Base-by-base conservation (phyloP, 2,329 filamentous ascomycete species). In the Mycosphaerelloides madeirae region DNA sequence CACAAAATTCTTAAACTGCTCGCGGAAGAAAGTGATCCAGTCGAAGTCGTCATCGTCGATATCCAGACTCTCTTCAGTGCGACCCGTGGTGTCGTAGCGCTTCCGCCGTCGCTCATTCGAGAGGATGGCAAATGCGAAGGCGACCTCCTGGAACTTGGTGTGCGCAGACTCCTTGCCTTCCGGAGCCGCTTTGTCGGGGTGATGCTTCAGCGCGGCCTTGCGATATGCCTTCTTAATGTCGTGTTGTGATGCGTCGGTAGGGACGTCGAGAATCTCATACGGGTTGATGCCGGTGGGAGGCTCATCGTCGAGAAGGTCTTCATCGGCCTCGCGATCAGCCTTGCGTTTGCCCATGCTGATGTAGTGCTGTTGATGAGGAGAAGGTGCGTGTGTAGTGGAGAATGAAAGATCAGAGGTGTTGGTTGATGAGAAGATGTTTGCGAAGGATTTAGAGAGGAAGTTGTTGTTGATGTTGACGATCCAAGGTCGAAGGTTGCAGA, bases 91-190 rank as follows among this genome's bases (percentile, higher is more conserved):
- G 63, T 98, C 91, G 71, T 95, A 98, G 47, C 87, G 85, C 57
- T 82, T 81, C 55, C 93, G 85, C 41, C 93, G 81, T 15, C 76
- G 75, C 16, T 84, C 76, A 57, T 96, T 87, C 25, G 87, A 95
- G 29, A 98, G 85, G 38, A 98, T 80, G 28, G 89, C 91, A 63
- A 97, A 95, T 41, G 93, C 91, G 60, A 96, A 91, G 18, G 91
- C 91, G 56, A 98, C 82, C 56, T 85, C 76, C 68, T 98, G 93
- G 66, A 98, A 98, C 42, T 79, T 84, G 49, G 76, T 74, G 57
- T 95, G 84, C 2, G 93, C 91, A 32, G 77, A 71, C 19, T 82
- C 76, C 61, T 87, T 88, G 41, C 83, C 71, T 16, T 81, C 75
- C 85, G 44, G 43, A 12, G 57, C 42, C 8, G 42, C 46, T 69